A percentile compares a stretch with the other conserved stretches of the same genome.
These are phyloP conservation scores for Cucumis sativus DNA, from an alignment of 306 rosid species.

Conservation along the genomic window DNA sequence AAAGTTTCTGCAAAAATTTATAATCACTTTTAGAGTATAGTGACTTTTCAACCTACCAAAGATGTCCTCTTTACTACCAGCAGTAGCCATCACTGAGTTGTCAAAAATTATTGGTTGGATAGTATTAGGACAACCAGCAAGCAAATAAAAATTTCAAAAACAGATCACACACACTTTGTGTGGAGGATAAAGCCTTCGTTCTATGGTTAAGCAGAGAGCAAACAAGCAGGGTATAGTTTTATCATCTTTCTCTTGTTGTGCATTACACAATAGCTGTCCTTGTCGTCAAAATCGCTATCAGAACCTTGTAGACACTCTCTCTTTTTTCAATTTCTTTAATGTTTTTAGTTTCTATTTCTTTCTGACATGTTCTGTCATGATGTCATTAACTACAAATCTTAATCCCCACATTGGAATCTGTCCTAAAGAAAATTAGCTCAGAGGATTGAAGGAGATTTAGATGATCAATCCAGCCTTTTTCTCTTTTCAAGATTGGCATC, in stretches of 20 bases:
- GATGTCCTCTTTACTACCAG: conserved; percentile 21
- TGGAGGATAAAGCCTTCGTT: conserved; percentile 30
- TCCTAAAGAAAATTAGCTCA: not conserved
- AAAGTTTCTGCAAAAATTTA: conserved; percentile 22
- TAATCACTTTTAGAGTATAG: conserved; percentile 34
- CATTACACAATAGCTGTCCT: not conserved
- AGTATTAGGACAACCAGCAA: conserved; percentile 1
- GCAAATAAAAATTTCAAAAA: not conserved
- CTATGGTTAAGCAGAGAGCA: not conserved
- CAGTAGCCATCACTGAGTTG: conserved; percentile 35
- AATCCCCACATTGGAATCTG: not conserved
- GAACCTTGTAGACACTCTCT: conserved; percentile 7
- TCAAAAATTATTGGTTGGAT: conserved; percentile 24
- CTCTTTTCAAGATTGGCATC: no score
- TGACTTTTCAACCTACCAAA: conserved; percentile 46
- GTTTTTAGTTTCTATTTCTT: not conserved
- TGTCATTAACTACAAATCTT: not conserved
- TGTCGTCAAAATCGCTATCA: not conserved
- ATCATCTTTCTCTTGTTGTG: not conserved
- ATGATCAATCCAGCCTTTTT: not conserved
- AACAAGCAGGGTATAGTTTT: not conserved
- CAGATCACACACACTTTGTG: conserved; percentile 8
- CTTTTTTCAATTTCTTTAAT: not conserved
- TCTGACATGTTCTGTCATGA: not conserved
- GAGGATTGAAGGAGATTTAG: not conserved